Evolutionary conservation across 345 rosid genomes (phyloP).

Genomic region (Populus pruinosa): DNA sequence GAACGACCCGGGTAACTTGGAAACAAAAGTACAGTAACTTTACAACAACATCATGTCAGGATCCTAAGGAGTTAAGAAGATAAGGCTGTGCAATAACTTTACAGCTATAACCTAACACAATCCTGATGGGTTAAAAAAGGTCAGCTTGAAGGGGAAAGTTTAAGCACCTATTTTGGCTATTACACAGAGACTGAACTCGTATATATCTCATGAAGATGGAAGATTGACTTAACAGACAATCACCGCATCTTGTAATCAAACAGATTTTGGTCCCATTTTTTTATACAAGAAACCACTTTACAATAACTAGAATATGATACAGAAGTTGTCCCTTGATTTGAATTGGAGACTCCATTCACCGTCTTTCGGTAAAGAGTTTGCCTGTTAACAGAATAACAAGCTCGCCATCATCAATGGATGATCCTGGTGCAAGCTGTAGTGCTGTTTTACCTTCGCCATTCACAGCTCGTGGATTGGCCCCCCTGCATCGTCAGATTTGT

Average conservation of each 20-base stretch:
- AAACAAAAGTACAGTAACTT: background rate
- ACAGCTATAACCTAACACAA: background rate
- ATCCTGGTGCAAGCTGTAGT: conserved; percentile 38
- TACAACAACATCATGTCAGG: background rate
- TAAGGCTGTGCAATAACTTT: background rate
- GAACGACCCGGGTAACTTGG: background rate
- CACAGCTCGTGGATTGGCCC: conserved; percentile 54
- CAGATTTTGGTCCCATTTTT: background rate
- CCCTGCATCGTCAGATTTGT: conserved; percentile 41
- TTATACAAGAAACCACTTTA: background rate
- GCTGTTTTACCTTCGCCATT: conserved; percentile 45
- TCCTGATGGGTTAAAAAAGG: background rate
- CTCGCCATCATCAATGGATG: conserved; percentile 43
- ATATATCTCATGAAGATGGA: no score
- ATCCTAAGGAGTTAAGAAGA: no score
- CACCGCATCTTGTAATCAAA: background rate
- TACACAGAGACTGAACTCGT: no score
- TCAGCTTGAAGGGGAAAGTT: conserved; percentile 2
- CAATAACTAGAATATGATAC: background rate
- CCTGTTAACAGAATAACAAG: conserved; percentile 40
- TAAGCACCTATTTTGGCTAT: background rate
- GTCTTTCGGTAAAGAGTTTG: conserved; percentile 5
- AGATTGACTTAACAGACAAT: no score
- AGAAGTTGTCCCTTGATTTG: background rate
- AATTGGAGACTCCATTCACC: background rate